Conservation (phyloP, 129 eudicot species). For the Silybum marianum region DNA sequence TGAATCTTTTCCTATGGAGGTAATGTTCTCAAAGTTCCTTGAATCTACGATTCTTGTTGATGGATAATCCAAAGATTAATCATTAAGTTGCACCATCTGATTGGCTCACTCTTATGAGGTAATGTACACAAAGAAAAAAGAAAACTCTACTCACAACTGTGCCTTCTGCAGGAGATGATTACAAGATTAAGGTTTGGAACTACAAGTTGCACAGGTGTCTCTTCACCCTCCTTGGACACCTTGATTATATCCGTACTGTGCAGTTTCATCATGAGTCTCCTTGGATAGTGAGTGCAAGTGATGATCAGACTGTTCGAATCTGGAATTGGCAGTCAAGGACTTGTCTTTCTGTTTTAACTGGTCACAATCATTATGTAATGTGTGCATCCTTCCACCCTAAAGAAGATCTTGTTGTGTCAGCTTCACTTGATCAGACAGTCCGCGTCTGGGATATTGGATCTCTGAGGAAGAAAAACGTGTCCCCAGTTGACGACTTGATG, state of each 20-base stretch:
- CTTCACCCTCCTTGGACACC: constrained; percentile 57
- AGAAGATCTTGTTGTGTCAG: constrained; percentile 58
- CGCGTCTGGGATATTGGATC: constrained; percentile 65
- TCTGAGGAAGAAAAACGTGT: constrained; percentile 38
- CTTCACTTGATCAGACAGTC: constrained; percentile 56
- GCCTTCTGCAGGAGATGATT: constrained; percentile 52
- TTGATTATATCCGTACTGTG: constrained; percentile 60
- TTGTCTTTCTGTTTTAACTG: constrained; percentile 54
- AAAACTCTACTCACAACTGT: neutral
- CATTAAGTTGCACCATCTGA: neutral
- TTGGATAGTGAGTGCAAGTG: constrained; percentile 62
- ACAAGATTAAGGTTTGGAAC: constrained; percentile 64
- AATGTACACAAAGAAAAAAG: neutral
- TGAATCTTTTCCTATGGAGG: neutral
- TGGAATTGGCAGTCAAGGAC: constrained; percentile 64
- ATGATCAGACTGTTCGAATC: constrained; percentile 55
- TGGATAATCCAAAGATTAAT: neutral
- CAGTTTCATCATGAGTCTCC: constrained; percentile 58
- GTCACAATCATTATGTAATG: constrained; percentile 61
- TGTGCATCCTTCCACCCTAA: constrained; percentile 56
- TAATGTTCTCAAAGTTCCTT: neutral
- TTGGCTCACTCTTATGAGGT: neutral
- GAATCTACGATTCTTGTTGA: neutral
- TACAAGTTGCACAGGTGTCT: constrained; percentile 58
- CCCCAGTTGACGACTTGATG: constrained; percentile 50